Conservation (phyloP, 2,329 filamentous ascomycete species). For the Emmonsiellopsis sp. region DNA sequence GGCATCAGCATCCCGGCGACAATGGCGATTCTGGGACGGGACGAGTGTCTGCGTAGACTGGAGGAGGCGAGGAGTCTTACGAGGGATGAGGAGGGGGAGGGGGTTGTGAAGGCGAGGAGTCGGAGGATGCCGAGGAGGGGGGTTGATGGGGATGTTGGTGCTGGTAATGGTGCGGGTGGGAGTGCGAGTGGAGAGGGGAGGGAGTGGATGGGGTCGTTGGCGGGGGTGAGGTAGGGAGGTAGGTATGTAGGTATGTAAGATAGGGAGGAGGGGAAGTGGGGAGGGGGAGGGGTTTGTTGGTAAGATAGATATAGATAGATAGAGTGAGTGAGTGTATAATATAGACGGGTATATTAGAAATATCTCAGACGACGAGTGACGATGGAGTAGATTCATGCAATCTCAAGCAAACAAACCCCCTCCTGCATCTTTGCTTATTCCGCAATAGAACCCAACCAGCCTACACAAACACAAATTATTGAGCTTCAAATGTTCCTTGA, state of each 20-base stretch:
- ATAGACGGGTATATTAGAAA: neutral
- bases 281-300: neutral
- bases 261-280: neutral
- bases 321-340: neutral
- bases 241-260: neutral
- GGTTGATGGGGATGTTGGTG: neutral
- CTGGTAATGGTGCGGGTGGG: neutral
- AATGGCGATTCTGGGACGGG: conserved; percentile 47
- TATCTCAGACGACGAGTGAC: too few relatives aligned
- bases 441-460: too few relatives aligned
- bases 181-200: neutral
- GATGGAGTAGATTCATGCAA: too few relatives aligned
- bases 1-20: conserved; percentile 46
- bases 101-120: conserved; percentile 10
- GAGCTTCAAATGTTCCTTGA: too few relatives aligned
- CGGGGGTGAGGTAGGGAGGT: neutral
- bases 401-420: too few relatives aligned
- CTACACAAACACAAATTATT: too few relatives aligned
- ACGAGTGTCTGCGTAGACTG: conserved; percentile 40
- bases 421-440: too few relatives aligned
- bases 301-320: neutral
- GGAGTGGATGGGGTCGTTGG: conserved; percentile 11
- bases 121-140: neutral
- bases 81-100: conserved; percentile 12
- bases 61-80: conserved; percentile 29